A percentile compares a stretch with the other conserved stretches of the same genome.
Conservation (phyloP, 2,329 filamentous ascomycete species). For the Huntiella decipiens region DNA sequence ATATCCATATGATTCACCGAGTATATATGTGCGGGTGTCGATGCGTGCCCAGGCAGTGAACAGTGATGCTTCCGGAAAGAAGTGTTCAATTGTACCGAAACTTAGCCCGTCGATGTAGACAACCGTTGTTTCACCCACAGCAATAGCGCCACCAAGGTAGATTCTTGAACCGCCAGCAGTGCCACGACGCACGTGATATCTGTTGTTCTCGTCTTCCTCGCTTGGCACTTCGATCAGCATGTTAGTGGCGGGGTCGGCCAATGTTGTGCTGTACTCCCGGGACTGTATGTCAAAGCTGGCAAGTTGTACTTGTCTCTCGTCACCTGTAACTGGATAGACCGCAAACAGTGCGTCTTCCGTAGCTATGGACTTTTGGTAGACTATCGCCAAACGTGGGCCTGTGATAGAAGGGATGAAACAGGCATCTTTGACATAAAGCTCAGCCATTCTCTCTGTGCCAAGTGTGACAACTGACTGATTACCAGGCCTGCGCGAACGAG, state of each 20-base stretch:
- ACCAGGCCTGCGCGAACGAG: background rate
- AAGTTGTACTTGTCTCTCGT: slow-evolving; percentile 35
- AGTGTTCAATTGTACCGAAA: slow-evolving; percentile 43
- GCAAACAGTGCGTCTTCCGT: slow-evolving; percentile 34
- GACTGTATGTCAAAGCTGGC: slow-evolving; percentile 39
- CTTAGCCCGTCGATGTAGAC: slow-evolving; percentile 69
- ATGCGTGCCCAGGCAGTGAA: slow-evolving; percentile 85
- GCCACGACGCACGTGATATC: slow-evolving; percentile 39
- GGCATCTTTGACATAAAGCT: slow-evolving; percentile 40
- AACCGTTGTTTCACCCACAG: slow-evolving; percentile 64
- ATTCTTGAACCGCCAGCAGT: slow-evolving; percentile 26
- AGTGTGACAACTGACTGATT: slow-evolving; percentile 16
- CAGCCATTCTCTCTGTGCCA: slow-evolving; percentile 36
- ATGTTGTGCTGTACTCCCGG: slow-evolving; percentile 33
- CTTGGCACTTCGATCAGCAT: slow-evolving; percentile 44
- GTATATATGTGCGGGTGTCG: slow-evolving; percentile 63
- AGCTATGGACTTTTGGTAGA: slow-evolving; percentile 36
- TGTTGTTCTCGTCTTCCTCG: slow-evolving; percentile 34
- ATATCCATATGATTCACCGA: slow-evolving; percentile 79
- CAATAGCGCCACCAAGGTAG: slow-evolving; percentile 50
- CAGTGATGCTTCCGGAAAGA: slow-evolving; percentile 55
- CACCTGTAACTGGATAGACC: slow-evolving; percentile 38
- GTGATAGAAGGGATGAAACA: slow-evolving; percentile 39
- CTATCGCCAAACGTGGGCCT: slow-evolving; percentile 36
- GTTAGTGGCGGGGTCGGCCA: slow-evolving; percentile 35